Percentiles rank a stretch among this genome's conserved stretches.
Conservation (phyloP, 2,329 filamentous ascomycete species). For the Fusarium sp. region DNA sequence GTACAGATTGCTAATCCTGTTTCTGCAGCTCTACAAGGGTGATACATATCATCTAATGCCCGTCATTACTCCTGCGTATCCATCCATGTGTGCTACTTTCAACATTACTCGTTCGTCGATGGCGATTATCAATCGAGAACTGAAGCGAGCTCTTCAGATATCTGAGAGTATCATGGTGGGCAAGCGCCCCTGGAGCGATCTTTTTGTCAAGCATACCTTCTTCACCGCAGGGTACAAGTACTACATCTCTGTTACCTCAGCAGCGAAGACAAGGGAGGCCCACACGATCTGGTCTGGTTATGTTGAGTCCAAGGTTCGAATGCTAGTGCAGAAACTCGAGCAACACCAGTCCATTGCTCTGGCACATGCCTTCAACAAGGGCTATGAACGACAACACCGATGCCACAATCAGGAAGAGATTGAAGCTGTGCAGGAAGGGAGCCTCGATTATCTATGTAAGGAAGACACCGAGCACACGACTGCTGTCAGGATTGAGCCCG, state of each 20-base stretch:
- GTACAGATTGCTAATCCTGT: not conserved
- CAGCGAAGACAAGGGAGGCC: constrained; percentile 83
- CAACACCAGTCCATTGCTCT: constrained; percentile 80
- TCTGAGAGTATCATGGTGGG: constrained; percentile 82
- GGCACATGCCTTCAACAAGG: constrained; percentile 92
- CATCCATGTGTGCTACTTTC: constrained; percentile 97
- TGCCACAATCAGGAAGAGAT: constrained; percentile 66
- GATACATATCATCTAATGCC: constrained; percentile 95
- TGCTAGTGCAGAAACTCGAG: constrained; percentile 85
- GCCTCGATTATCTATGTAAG: constrained; percentile 56
- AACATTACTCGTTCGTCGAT: constrained; percentile 91
- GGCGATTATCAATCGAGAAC: constrained; percentile 82
- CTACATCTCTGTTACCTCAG: constrained; percentile 87
- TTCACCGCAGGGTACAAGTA: constrained; percentile 96
- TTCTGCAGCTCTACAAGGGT: constrained; percentile 72
- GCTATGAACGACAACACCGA: constrained; percentile 83
- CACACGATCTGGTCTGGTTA: constrained; percentile 90
- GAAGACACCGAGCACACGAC: constrained; percentile 52
- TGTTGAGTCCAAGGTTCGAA: constrained; percentile 91
- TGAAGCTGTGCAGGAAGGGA: constrained; percentile 64
- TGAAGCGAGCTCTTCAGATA: constrained; percentile 79
- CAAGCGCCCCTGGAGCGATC: constrained; percentile 82
- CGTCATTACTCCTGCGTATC: constrained; percentile 96
- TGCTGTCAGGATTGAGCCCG: constrained; percentile 20
- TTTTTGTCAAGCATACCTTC: constrained; percentile 91